Percentiles rank a stretch among this genome's conserved stretches.
phyloP scores from a whole-genome alignment of 1,284 basidiomycete species.

The Pseudozyma flocculosa region DNA sequence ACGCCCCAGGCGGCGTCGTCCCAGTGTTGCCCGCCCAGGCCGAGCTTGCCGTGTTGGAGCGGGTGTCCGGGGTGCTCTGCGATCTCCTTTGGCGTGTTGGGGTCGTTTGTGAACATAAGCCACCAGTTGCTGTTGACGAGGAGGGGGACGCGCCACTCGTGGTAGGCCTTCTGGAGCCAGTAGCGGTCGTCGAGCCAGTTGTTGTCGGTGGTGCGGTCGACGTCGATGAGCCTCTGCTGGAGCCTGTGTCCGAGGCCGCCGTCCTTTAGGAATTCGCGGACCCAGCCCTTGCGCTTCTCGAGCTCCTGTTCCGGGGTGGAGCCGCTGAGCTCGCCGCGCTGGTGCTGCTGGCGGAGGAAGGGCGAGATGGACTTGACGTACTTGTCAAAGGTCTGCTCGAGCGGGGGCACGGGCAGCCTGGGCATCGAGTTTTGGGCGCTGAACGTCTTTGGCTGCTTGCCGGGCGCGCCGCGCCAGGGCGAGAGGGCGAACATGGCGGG shows the following conservation, averaged over 20 bases:
- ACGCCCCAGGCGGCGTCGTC: slow-evolving; percentile 72
- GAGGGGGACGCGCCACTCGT: slow-evolving; percentile 83
- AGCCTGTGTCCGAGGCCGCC: slow-evolving; percentile 70
- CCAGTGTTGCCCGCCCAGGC: slow-evolving; percentile 44
- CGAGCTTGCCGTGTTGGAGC: slow-evolving; percentile 37
- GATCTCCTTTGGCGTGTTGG: slow-evolving; percentile 59
- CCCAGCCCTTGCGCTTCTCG: slow-evolving; percentile 68
- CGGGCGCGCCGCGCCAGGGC: slow-evolving; percentile 46
- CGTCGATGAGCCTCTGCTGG: slow-evolving; percentile 79
- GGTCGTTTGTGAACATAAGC: slow-evolving; percentile 73
- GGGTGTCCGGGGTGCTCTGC: slow-evolving; percentile 47
- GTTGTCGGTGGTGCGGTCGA: slow-evolving; percentile 79
- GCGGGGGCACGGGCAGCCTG: slow-evolving; percentile 80
- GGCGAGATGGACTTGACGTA: slow-evolving; percentile 82
- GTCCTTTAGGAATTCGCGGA: slow-evolving; percentile 68
- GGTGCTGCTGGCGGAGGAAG: slow-evolving; percentile 65
- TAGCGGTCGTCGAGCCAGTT: slow-evolving; percentile 97
- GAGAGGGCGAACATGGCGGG: slow-evolving; percentile 58
- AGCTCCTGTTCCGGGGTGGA: slow-evolving; percentile 66
- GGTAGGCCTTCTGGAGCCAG: slow-evolving; percentile 87
- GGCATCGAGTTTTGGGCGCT: slow-evolving; percentile 60
- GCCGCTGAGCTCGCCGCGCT: slow-evolving; percentile 63
- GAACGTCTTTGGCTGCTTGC: slow-evolving; percentile 60
- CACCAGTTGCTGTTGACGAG: slow-evolving; percentile 97
- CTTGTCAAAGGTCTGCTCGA: slow-evolving; percentile 73